phyloP scores from a whole-genome alignment of 2,329 filamentous ascomycete genomes.

The Cadophora gregata region DNA sequence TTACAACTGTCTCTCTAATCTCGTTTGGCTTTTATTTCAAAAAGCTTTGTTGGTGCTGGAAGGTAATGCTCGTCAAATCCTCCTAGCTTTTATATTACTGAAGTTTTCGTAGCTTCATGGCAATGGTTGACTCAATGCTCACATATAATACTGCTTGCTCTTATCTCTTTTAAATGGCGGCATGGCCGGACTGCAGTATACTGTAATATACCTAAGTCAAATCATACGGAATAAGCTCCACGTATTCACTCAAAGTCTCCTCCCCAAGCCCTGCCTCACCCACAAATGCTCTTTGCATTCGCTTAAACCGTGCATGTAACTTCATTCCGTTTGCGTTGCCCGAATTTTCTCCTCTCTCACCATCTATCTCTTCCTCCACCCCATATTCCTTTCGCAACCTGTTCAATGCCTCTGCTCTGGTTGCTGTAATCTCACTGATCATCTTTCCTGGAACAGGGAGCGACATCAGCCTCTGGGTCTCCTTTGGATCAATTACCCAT shows the following conservation, averaged over 20 bases:
- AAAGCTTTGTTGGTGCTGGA: too few relatives aligned
- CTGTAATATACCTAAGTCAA: too few relatives aligned
- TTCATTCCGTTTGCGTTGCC: background rate
- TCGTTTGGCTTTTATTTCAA: too few relatives aligned
- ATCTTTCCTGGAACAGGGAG: background rate
- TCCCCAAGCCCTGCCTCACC: background rate
- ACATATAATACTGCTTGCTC: too few relatives aligned
- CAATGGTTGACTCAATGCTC: too few relatives aligned
- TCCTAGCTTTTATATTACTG: too few relatives aligned
- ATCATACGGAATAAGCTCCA: background rate
- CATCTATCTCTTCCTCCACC: background rate
- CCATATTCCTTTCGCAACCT: background rate
- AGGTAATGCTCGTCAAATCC: too few relatives aligned
- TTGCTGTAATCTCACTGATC: background rate
- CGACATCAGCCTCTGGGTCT: conserved; percentile 4
- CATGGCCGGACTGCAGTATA: too few relatives aligned
- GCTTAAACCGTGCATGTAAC: conserved; percentile 4
- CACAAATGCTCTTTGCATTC: conserved; percentile 6
- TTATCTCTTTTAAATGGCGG: too few relatives aligned
- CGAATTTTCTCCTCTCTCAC: background rate
- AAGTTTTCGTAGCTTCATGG: too few relatives aligned
- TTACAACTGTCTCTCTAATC: too few relatives aligned
- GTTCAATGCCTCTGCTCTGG: background rate
- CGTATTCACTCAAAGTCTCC: background rate
- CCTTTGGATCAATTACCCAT: background rate